Evolutionary conservation across 352 stramenopile genomes (phyloP).

Genomic region (Globisporangium spiculum): DNA sequence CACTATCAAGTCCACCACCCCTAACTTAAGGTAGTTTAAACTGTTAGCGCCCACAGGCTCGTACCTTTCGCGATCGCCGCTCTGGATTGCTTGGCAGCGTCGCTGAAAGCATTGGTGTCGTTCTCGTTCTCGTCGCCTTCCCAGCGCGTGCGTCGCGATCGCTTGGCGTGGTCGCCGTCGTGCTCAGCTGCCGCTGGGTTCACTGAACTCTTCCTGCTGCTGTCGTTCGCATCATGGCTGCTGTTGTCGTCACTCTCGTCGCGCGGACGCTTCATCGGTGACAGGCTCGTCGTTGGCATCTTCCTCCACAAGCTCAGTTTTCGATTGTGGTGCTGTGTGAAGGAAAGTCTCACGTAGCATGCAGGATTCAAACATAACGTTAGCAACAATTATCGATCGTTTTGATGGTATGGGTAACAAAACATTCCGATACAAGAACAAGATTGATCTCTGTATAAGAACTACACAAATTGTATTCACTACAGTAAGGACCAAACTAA

Average conservation of each 20-base stretch:
- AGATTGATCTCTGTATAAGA: too few species aligned
- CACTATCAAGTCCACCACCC: too few species aligned
- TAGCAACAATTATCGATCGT: not conserved
- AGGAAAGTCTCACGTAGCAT: not conserved
- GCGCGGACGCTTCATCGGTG: slow-evolving; percentile 14
- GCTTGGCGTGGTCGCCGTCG: slow-evolving; percentile 8
- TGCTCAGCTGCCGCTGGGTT: not conserved
- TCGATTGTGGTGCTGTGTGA: not conserved
- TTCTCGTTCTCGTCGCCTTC: slow-evolving; percentile 11
- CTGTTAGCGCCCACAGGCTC: too few species aligned
- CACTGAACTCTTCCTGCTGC: not conserved
- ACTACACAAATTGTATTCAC: too few species aligned
- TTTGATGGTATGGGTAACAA: not conserved
- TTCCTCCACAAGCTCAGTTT: slow-evolving; percentile 5
- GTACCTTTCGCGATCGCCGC: slow-evolving; percentile 14
- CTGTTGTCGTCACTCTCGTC: not conserved
- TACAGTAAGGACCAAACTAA: not conserved
- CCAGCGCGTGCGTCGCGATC: slow-evolving; percentile 19
- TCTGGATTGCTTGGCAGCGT: not conserved
- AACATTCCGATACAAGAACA: too few species aligned
- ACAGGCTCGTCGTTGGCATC: slow-evolving; percentile 14
- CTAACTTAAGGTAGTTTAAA: too few species aligned
- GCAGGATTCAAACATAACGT: not conserved
- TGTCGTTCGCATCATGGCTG: not conserved
- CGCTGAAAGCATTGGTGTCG: not conserved